Evolutionary conservation across 2,329 filamentous ascomycete genomes (phyloP), one percentile per base, ranked within the genome.

Genomic region (Pseudodiploospora longispora): DNA sequence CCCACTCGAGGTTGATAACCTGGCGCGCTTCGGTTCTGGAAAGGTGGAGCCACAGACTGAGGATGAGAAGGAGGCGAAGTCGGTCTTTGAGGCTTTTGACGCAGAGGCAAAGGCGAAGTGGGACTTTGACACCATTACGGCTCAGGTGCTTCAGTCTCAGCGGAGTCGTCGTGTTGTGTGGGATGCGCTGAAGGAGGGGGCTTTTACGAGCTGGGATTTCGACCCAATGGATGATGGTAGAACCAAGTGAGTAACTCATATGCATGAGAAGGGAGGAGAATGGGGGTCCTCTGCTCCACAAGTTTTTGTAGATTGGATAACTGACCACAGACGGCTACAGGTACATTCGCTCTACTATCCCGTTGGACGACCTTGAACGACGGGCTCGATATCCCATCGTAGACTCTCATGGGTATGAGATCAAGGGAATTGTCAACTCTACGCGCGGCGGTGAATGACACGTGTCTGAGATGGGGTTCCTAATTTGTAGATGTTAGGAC

Each of bases 331-430:
- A 36, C 28, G 28, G 52, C n/a, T 36, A 48, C 53, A 86, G 86
- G 65, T 94, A 91, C 64, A 94, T 96, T 56, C 85, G 90, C 45
- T 87, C 83, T 31, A 83, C 86, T 59, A 83, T 89, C 55, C 82
- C 85, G 12, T 76, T 93, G 1, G 87, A 93, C 58, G 84, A 89
- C 45, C 72, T 93, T 6, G 87, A 93, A 69, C 76, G 85, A 44
- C 78, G 78, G 49, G 86, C 87, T 35, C 76, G 87, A 36, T 93
- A 73, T 65, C 87, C 87, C 0, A 66, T 74, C 6, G 80, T 83
- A 5, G 76, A 83, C 58, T 67, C 66, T 36, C 66, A 72, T 44
- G 76, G 77, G 28, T 65, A 66, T 10, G 73, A 72, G 52, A 70
- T 71, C 27, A 64, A 62, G 40, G 59, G 63, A 38, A 55, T 69